phyloP scores from a whole-genome alignment of 1,139 yeast genomes.

The Yamadazyma spencermartinsiae region DNA sequence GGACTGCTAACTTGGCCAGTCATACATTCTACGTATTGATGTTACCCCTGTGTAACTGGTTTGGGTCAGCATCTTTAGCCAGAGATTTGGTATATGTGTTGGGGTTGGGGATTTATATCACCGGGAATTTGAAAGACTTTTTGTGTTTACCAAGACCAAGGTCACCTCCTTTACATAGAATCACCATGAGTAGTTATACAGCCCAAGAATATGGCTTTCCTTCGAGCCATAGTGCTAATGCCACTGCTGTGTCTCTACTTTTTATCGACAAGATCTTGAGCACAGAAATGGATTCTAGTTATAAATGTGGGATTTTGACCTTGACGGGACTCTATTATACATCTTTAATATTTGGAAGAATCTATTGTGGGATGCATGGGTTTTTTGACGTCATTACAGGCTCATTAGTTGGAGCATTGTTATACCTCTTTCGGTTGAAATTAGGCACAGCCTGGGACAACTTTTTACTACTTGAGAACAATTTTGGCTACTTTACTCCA shows the following conservation, averaged over 20 bases:
- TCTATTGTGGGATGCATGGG: constrained; percentile 99
- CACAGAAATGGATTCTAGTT: constrained; percentile 14
- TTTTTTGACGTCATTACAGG: constrained; percentile 75
- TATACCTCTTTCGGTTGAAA: constrained; percentile 43
- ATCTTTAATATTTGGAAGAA: constrained; percentile 74
- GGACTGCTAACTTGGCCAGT: constrained; percentile 87
- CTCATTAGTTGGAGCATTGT: constrained; percentile 54
- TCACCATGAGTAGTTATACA: constrained; percentile 86
- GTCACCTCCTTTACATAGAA: constrained; percentile 88
- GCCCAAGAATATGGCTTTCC: constrained; percentile 96
- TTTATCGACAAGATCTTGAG: constrained; percentile 23
- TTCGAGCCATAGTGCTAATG: constrained; percentile 89
- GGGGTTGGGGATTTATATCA: constrained; percentile 80
- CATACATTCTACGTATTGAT: constrained; percentile 91
- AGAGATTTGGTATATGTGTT: constrained; percentile 74
- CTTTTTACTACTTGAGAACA: constrained; percentile 27
- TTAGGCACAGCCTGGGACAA: constrained; percentile 44
- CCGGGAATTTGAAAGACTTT: constrained; percentile 80
- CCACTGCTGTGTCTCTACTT: constrained; percentile 71
- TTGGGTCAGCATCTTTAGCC: constrained; percentile 60
- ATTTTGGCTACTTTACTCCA: constrained; percentile 35
- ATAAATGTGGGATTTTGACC: constrained; percentile 22
- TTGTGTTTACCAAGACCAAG: constrained; percentile 90
- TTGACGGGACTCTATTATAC: constrained; percentile 45
- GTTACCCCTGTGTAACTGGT: constrained; percentile 86